These are phyloP conservation scores for Trypanosoma avium DNA, from an alignment of 208 protist species.

Conservation along the genomic window DNA sequence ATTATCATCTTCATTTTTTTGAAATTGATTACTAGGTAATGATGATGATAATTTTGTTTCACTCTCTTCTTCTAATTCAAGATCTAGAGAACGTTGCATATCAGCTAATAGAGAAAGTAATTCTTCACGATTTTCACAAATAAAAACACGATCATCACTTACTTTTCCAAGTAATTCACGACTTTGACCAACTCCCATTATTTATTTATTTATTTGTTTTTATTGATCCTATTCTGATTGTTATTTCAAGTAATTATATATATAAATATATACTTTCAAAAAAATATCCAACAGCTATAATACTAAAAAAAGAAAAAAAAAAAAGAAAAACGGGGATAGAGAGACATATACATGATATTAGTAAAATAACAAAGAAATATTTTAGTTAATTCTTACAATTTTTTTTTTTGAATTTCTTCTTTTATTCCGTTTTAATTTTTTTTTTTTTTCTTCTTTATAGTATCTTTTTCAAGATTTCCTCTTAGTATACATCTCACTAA, in stretches of 20 bases:
- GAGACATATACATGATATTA: too few relatives aligned
- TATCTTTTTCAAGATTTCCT: not conserved
- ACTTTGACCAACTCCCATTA: slow-evolving; percentile 45
- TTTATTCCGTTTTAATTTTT: not conserved
- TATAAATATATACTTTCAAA: not conserved
- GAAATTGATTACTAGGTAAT: too few relatives aligned
- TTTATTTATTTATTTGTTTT: slow-evolving; percentile 3
- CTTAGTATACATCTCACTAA: not conserved
- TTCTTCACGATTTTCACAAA: slow-evolving; percentile 31
- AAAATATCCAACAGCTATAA: not conserved
- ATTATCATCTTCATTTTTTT: not conserved
- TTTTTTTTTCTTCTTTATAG: slow-evolving; percentile 9
- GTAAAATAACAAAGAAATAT: too few relatives aligned
- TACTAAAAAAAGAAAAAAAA: slow-evolving; percentile 18
- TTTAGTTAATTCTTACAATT: too few relatives aligned
- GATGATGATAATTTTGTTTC: too few relatives aligned
- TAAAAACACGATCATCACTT: slow-evolving; percentile 26
- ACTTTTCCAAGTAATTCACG: slow-evolving; percentile 28
- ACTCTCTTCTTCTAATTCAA: not conserved
- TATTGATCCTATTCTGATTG: not conserved
- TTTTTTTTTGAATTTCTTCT: not conserved
- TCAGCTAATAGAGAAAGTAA: slow-evolving; percentile 17
- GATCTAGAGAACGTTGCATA: not conserved
- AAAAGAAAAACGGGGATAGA: slow-evolving; percentile 3
- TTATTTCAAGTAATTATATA: slow-evolving; percentile 4